Evolutionary conservation across 345 rosid species (phyloP).

Genomic region (Litchi chinensis): DNA sequence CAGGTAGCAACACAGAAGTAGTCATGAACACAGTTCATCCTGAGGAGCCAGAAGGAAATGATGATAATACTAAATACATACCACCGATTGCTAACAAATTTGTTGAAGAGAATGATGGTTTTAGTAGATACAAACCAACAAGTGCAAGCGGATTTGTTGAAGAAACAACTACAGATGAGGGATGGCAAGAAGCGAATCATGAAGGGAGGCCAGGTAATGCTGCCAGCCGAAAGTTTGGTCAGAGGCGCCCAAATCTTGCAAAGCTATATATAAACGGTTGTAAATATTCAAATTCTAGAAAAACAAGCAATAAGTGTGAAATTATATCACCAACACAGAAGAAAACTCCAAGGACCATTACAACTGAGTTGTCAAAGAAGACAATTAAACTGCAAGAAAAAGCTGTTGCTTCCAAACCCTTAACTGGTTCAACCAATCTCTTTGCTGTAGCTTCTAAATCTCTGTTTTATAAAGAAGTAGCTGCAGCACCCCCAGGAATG

Average conservation of each 20-base stretch:
- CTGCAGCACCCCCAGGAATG: constrained; percentile 65
- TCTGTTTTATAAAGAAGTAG: constrained; percentile 70
- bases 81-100: constrained; percentile 22
- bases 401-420: constrained; percentile 35
- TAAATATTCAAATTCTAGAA: constrained; percentile 36
- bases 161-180: constrained; percentile 57
- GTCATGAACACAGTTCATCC: constrained; percentile 15
- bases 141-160: constrained; percentile 29
- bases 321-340: constrained; percentile 33
- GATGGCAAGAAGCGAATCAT: constrained; percentile 71
- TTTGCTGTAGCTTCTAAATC: constrained; percentile 54
- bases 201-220: constrained; percentile 49
- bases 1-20: constrained; percentile 19
- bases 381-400: constrained; percentile 29
- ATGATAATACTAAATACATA: constrained; percentile 12
- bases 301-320: constrained; percentile 36
- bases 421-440: constrained; percentile 37
- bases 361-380: constrained; percentile 32
- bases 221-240: constrained; percentile 38
- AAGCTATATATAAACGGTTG: constrained; percentile 40
- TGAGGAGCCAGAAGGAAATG: constrained; percentile 36
- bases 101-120: constrained; percentile 34
- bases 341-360: constrained; percentile 27
- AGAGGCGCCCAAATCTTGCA: constrained; percentile 38
- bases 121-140: constrained; percentile 10